Percentiles rank a stretch among this genome's conserved stretches.
These are phyloP conservation scores for Fusarium foetens DNA, from an alignment of 2,329 filamentous ascomycete genomes.

Conservation along the genomic window DNA sequence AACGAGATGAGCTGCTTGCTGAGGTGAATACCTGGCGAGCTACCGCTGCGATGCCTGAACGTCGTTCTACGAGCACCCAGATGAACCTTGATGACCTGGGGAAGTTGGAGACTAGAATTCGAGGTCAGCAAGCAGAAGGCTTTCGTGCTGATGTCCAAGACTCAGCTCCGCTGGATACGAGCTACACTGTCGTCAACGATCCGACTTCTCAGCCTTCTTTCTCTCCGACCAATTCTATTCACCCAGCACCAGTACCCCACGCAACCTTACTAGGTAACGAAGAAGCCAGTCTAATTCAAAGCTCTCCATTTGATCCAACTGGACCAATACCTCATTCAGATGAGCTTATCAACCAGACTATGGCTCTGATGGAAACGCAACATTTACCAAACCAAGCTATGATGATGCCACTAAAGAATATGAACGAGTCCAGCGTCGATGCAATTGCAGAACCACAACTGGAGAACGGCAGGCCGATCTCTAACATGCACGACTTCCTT, in stretches of 20 bases:
- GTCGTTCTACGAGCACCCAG: background rate
- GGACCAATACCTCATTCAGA: rapidly evolving
- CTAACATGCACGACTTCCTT: background rate
- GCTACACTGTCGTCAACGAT: background rate
- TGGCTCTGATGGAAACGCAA: background rate
- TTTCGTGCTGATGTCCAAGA: background rate
- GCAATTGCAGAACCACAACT: background rate
- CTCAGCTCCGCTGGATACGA: background rate
- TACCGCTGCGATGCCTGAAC: slow-evolving; percentile 16
- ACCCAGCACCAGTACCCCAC: background rate
- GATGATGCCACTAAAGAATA: background rate
- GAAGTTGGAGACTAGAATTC: background rate
- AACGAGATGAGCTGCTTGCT: slow-evolving; percentile 45
- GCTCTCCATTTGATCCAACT: background rate
- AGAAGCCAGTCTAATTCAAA: rapidly evolving
- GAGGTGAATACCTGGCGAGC: slow-evolving; percentile 42
- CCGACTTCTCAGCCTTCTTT: background rate
- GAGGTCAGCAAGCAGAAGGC: background rate
- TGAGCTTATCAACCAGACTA: rapidly evolving
- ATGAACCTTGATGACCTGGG: background rate
- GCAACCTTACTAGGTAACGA: background rate
- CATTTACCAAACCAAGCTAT: background rate
- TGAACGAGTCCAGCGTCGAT: rapidly evolving
- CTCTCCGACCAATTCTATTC: background rate
- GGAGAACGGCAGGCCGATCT: background rate